These are phyloP conservation scores for Botrytis fragariae DNA, from an alignment of 2,329 filamentous ascomycete species.

Conservation along the genomic window DNA sequence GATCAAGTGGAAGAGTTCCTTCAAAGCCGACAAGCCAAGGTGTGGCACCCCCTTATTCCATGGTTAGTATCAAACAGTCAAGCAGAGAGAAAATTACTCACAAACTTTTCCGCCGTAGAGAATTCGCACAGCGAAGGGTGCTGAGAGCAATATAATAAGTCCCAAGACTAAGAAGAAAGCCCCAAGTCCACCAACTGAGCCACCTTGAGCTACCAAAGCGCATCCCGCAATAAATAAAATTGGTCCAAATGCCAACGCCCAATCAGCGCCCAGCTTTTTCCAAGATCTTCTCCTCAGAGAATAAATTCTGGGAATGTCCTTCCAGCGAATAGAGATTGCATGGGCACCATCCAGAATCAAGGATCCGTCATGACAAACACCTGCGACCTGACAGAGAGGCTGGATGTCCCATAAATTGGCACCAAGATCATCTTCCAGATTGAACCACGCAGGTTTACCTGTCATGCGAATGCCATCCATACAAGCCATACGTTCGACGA, in stretches of 20 bases:
- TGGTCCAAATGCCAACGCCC: slow-evolving; percentile 10
- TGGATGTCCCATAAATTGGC: slow-evolving; percentile 39
- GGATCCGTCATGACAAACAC: slow-evolving; percentile 36
- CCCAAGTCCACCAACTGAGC: neutral
- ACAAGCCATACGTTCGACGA: slow-evolving; percentile 38
- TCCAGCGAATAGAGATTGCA: slow-evolving; percentile 39
- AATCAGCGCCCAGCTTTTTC: slow-evolving; percentile 17
- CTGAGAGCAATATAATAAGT: slow-evolving; percentile 21
- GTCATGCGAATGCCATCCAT: slow-evolving; percentile 16
- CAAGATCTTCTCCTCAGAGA: slow-evolving; percentile 6
- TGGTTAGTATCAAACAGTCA: neutral
- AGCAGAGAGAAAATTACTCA: neutral
- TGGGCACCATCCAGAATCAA: slow-evolving; percentile 37
- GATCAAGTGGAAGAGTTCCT: slow-evolving; percentile 22
- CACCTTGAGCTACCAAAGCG: neutral
- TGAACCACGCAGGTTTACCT: slow-evolving; percentile 27
- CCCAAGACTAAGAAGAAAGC: slow-evolving; percentile 20
- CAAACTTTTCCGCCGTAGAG: slow-evolving; percentile 27
- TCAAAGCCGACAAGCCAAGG: slow-evolving; percentile 27
- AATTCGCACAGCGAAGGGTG: slow-evolving; percentile 19
- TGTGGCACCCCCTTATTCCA: slow-evolving; percentile 3
- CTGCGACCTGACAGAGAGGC: slow-evolving; percentile 38
- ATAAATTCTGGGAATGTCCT: slow-evolving; percentile 30
- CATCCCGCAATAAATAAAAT: neutral
- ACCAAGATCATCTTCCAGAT: slow-evolving; percentile 31